Conservation (phyloP, 768 basidiomycete genomes). For the Fibroporia radiculosa region DNA sequence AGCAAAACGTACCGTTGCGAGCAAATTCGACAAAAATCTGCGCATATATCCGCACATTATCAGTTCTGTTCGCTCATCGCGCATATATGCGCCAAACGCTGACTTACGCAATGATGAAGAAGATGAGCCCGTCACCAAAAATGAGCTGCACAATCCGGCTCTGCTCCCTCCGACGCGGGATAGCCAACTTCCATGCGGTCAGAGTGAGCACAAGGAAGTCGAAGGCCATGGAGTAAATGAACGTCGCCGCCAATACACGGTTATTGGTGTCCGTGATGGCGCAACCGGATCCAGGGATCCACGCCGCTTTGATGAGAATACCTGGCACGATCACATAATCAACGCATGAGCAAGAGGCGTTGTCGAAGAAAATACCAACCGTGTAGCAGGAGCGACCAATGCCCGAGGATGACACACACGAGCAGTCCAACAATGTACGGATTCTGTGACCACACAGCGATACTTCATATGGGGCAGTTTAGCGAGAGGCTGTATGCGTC, state of each 20-base stretch:
- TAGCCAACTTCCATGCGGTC: constrained; percentile 53
- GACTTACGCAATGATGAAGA: constrained; percentile 67
- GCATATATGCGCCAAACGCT: too few species aligned
- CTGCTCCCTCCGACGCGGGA: constrained; percentile 20
- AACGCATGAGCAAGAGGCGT: not conserved
- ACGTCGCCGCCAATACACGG: constrained; percentile 55
- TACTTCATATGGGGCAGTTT: constrained; percentile 21
- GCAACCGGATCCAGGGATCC: constrained; percentile 43
- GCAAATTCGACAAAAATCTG: constrained; percentile 34
- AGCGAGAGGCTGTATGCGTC: constrained; percentile 2
- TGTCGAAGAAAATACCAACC: constrained; percentile 29
- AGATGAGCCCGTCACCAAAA: constrained; percentile 68
- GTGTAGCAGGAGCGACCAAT: constrained; percentile 67
- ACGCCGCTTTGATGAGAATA: constrained; percentile 47
- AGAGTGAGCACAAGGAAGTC: constrained; percentile 56
- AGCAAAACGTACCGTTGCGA: constrained; percentile 24
- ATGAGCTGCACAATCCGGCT: constrained; percentile 52
- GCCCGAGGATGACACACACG: constrained; percentile 53
- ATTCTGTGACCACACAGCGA: constrained; percentile 62
- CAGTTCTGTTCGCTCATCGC: constrained; percentile 20
- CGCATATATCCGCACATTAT: not conserved
- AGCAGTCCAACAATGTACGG: constrained; percentile 42
- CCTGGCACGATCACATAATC: constrained; percentile 27
- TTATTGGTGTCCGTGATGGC: constrained; percentile 53
- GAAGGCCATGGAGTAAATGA: constrained; percentile 71